These are phyloP conservation scores for Pseudohyphozyma bogoriensis DNA, from an alignment of 768 basidiomycete species.

Conservation along the genomic window DNA sequence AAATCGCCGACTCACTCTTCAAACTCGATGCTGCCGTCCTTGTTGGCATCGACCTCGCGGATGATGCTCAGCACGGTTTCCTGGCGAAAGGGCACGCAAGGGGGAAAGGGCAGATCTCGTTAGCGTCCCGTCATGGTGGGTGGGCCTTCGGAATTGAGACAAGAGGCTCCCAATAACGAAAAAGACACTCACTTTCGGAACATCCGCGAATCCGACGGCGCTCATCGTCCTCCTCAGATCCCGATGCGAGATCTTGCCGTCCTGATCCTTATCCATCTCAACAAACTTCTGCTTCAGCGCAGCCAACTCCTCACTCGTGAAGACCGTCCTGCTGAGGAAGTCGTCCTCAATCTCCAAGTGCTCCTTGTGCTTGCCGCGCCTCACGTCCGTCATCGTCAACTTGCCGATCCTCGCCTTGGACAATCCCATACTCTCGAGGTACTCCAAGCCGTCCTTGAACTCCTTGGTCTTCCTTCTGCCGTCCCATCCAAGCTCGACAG, in stretches of 20 bases:
- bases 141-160: neutral
- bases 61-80: slow-evolving; percentile 37
- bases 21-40: slow-evolving; percentile 53
- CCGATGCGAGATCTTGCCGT: slow-evolving; percentile 51
- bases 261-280: slow-evolving; percentile 38
- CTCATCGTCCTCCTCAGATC: slow-evolving; percentile 66
- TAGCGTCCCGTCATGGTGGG: neutral
- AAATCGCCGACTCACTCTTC: slow-evolving; percentile 53
- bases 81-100: no score
- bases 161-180: neutral
- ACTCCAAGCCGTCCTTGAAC: slow-evolving; percentile 52
- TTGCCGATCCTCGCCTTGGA: slow-evolving; percentile 31
- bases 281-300: slow-evolving; percentile 41
- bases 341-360: slow-evolving; percentile 30
- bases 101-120: neutral
- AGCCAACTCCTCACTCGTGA: slow-evolving; percentile 25
- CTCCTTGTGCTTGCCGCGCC: slow-evolving; percentile 29
- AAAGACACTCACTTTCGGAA: slow-evolving; percentile 17
- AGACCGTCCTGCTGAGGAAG: slow-evolving; percentile 35
- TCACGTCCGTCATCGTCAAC: slow-evolving; percentile 32
- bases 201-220: slow-evolving; percentile 56
- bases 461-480: slow-evolving; percentile 51
- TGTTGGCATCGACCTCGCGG: slow-evolving; percentile 39
- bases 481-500: slow-evolving; percentile 70
- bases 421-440: slow-evolving; percentile 79